Evolutionary conservation across 2,329 filamentous ascomycete genomes (phyloP).

Genomic region (Stemphylium beticola): DNA sequence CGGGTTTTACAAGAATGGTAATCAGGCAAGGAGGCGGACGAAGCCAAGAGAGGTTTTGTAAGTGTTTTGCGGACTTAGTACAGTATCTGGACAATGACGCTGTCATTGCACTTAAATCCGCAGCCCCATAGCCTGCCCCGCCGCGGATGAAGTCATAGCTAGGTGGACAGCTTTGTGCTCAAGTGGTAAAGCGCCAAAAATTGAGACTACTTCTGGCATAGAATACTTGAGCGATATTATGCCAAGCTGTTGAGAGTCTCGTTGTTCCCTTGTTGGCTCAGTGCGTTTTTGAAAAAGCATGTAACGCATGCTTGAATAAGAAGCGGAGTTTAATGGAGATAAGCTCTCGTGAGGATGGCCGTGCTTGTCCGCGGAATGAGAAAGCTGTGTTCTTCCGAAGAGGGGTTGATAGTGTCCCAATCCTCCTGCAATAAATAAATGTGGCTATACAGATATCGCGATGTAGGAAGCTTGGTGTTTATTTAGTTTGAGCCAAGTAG

Average conservation of each 20-base stretch:
- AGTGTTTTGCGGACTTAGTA: neutral
- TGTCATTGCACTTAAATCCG: neutral
- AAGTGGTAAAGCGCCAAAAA: neutral
- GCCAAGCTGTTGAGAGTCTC: too few species aligned
- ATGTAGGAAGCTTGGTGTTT: neutral
- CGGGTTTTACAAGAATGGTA: neutral
- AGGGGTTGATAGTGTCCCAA: neutral
- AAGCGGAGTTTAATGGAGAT: neutral
- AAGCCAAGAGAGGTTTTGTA: neutral
- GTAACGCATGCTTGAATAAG: neutral
- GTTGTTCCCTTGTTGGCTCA: neutral
- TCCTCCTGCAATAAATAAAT: neutral
- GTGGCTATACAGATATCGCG: neutral
- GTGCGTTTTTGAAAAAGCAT: too few species aligned
- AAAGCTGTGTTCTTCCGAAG: neutral
- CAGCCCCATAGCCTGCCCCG: neutral
- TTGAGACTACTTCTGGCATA: neutral
- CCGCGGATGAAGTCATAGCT: slow-evolving; percentile 7
- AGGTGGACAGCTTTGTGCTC: neutral
- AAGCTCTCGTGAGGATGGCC: neutral
- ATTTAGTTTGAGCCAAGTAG: neutral
- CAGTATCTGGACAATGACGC: neutral
- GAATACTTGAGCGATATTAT: too few species aligned
- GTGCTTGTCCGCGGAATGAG: neutral
- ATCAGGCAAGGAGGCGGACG: neutral